Evolutionary conservation across 2,329 filamentous ascomycete species (phyloP).

Genomic region (Aspergillus sergii): DNA sequence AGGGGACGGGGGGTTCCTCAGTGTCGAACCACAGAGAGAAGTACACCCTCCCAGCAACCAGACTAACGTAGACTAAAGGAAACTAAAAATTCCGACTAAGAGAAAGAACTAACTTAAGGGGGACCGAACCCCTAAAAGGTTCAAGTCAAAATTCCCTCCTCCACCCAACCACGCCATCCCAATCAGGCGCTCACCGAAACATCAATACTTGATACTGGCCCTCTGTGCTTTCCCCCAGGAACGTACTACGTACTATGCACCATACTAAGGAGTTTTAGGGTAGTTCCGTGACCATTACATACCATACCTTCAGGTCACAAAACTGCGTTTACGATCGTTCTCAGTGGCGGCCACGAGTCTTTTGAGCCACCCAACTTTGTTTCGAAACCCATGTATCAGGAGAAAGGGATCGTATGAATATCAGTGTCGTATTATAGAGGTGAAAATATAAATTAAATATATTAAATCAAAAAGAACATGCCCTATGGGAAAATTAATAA

Average conservation of each 20-base stretch:
- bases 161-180: constrained; percentile 9
- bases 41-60: not conserved
- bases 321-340: constrained; percentile 12
- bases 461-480: not conserved
- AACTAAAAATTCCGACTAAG: not conserved
- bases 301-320: not conserved
- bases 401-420: constrained; percentile 3
- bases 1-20: constrained; percentile 17
- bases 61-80: constrained; percentile 1
- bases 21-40: constrained; percentile 20
- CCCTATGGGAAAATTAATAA: not conserved
- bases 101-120: not conserved
- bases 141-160: constrained; percentile 1
- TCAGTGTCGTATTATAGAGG: not conserved
- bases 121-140: constrained; percentile 18
- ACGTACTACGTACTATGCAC: not conserved
- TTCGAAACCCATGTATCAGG: constrained; percentile 12
- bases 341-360: constrained; percentile 30
- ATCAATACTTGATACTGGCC: not conserved
- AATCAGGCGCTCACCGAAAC: constrained; percentile 12
- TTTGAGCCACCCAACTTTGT: constrained; percentile 19
- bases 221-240: not conserved
- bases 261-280: not conserved
- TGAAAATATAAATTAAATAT: not conserved
- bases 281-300: not conserved